Evolutionary conservation across 1,139 yeast genomes (phyloP).

Genomic region (Scheffersomyces titani): DNA sequence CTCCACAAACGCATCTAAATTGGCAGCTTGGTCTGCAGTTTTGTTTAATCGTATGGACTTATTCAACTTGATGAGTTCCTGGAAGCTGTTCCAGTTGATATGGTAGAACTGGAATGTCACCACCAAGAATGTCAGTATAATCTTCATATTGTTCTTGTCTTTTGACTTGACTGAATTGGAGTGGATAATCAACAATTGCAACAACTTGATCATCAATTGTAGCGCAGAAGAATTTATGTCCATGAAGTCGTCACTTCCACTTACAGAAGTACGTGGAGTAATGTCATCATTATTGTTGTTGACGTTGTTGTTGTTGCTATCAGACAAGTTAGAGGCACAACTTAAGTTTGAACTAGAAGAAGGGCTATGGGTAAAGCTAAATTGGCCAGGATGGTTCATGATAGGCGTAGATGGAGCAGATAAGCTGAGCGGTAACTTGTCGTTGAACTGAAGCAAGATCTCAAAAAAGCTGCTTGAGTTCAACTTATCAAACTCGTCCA

Average conservation of each 20-base stretch:
- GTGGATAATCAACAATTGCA: conserved; percentile 39
- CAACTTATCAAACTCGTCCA: conserved; percentile 36
- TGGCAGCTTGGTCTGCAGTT: conserved; percentile 31
- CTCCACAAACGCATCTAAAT: conserved; percentile 39
- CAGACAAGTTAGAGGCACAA: background rate
- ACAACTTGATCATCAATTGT: conserved; percentile 29
- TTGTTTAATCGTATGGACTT: conserved; percentile 43
- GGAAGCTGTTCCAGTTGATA: conserved; percentile 42
- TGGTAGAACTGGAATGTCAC: conserved; percentile 42
- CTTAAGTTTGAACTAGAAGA: conserved; percentile 3
- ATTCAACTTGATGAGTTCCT: conserved; percentile 35
- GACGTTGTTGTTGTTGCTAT: conserved; percentile 7
- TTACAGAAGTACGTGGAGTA: conserved; percentile 4
- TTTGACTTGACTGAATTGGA: conserved; percentile 38
- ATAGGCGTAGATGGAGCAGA: conserved; percentile 50
- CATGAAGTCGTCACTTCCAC: background rate
- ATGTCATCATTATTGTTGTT: conserved; percentile 5
- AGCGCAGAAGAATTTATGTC: conserved; percentile 26
- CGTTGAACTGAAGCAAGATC: conserved; percentile 39
- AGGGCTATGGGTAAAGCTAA: conserved; percentile 9
- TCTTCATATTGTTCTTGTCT: conserved; percentile 30
- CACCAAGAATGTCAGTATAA: conserved; percentile 37
- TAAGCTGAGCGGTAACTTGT: conserved; percentile 43
- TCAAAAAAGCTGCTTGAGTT: conserved; percentile 34
- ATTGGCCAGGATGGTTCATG: conserved; percentile 18